phyloP scores from a whole-genome alignment of 129 eudicot genomes.

The sunflower (Helianthus annuus) region HanXRQr2.0-SUNRISE NC_035440.2:10912187-10912686 shows the following conservation, averaged over 20 bases:
- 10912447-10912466: constrained; percentile 49
- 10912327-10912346: constrained; percentile 50
- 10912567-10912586: constrained; percentile 79
- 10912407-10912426: constrained; percentile 76
- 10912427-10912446: constrained; percentile 56
- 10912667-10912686: constrained; percentile 95
- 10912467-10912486: constrained; percentile 63
- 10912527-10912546: constrained; percentile 67
- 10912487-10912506: constrained; percentile 77
- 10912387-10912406: constrained; percentile 82
- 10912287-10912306: constrained; percentile 1
- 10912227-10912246: constrained; percentile 41
- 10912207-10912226: constrained; percentile 43
- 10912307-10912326: constrained; percentile 20
- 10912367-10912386: constrained; percentile 82
- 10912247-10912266: constrained; percentile 60
- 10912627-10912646: constrained; percentile 79
- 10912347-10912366: constrained; percentile 73
- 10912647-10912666: constrained; percentile 95
- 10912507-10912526: constrained; percentile 74
- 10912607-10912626: constrained; percentile 81
- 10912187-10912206: constrained; percentile 59
- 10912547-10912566: constrained; percentile 91
- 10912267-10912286: constrained; percentile 26
- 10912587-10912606: constrained; percentile 94